phyloP scores from a whole-genome alignment of 768 basidiomycete genomes.

The Steccherinum ochraceum region DNA sequence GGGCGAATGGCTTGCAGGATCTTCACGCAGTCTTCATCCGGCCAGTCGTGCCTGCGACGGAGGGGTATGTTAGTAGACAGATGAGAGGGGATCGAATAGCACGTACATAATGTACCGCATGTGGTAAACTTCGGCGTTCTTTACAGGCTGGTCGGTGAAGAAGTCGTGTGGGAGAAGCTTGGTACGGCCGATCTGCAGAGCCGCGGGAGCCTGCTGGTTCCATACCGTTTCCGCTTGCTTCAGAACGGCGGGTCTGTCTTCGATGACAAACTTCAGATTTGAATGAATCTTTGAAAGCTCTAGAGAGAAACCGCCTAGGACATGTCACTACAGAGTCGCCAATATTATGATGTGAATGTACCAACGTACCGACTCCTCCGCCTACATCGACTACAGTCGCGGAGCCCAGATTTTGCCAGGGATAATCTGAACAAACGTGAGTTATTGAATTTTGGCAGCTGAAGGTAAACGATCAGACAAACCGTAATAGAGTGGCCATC shows the following conservation, averaged over 20 bases:
- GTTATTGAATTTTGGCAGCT: background rate
- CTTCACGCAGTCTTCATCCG: constrained; percentile 5
- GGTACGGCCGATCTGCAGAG: background rate
- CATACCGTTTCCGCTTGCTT: constrained; percentile 7
- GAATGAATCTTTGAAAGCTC: constrained; percentile 12
- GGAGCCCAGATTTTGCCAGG: constrained; percentile 6
- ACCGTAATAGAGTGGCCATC: constrained; percentile 7
- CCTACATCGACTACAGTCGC: constrained; percentile 12
- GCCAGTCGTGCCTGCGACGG: constrained; percentile 10
- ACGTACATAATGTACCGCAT: constrained; percentile 10
- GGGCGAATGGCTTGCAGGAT: constrained; percentile 6
- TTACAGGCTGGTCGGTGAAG: constrained; percentile 12
- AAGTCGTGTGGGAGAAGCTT: constrained; percentile 9
- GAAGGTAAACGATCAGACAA: background rate
- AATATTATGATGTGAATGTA: background rate
- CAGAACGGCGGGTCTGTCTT: constrained; percentile 13
- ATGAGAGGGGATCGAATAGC: background rate
- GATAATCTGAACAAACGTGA: constrained; percentile 5
- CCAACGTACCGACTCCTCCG: constrained; percentile 10
- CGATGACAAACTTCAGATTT: constrained; percentile 12
- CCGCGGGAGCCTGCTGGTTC: constrained; percentile 4
- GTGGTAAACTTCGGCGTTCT: constrained; percentile 8
- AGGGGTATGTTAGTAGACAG: background rate
- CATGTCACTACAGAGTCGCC: no score
- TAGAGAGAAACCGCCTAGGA: constrained; percentile 8